Conservation (phyloP, 805 yeast genomes). For the Metschnikowia corniflorae region DNA sequence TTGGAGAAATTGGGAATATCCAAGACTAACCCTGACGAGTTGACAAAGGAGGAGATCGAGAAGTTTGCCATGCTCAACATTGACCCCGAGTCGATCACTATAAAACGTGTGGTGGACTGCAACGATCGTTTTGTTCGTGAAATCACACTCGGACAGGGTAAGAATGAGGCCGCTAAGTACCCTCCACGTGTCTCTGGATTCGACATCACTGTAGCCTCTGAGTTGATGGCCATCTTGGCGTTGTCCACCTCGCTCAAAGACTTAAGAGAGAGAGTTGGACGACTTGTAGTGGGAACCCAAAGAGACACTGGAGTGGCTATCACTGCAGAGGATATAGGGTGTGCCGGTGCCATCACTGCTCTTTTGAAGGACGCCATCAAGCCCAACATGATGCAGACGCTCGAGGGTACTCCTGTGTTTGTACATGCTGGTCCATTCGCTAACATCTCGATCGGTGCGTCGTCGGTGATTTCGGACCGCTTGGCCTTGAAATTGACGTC, state of each 20-base stretch:
- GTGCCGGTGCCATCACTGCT: constrained; percentile 95
- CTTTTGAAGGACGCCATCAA: constrained; percentile 92
- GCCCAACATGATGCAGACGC: constrained; percentile 95
- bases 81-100: constrained; percentile 85
- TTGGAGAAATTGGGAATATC: constrained; percentile 75
- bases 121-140: constrained; percentile 90
- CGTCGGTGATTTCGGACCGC: constrained; percentile 89
- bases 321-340: constrained; percentile 91
- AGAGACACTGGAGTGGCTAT: constrained; percentile 68
- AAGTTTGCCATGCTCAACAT: constrained; percentile 81
- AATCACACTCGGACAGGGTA: constrained; percentile 85
- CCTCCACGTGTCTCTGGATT: constrained; percentile 83
- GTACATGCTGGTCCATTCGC: constrained; percentile 99
- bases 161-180: constrained; percentile 79
- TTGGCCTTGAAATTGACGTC: constrained; percentile 84
- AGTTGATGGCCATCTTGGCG: constrained; percentile 94
- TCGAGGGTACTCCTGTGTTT: constrained; percentile 96
- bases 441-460: constrained; percentile 94
- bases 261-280: constrained; percentile 83
- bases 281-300: constrained; percentile 83
- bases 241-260: constrained; percentile 73
- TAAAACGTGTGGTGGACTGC: constrained; percentile 91
- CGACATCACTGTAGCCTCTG: constrained; percentile 95
- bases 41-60: constrained; percentile 71
- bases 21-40: constrained; percentile 74